Percentiles rank a stretch among this genome's conserved stretches.
These are phyloP conservation scores for Musa acuminata DNA, from an alignment of 176 grass and related monocot species.

Conservation along the genomic window DNA sequence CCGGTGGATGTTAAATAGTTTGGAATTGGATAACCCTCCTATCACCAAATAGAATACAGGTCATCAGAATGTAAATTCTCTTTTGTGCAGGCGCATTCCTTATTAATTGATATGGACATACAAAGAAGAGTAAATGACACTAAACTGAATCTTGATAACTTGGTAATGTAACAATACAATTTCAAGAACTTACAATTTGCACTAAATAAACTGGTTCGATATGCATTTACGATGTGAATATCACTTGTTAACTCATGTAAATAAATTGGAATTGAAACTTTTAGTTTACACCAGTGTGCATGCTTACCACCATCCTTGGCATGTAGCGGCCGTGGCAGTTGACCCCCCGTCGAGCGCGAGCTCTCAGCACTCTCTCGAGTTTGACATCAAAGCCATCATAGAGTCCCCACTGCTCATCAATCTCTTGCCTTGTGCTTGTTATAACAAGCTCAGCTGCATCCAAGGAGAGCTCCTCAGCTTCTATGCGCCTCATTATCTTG, in stretches of 20 bases:
- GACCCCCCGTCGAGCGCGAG: conserved; percentile 45
- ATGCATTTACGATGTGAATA: too few species aligned
- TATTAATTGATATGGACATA: neutral
- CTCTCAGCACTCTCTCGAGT: conserved; percentile 71
- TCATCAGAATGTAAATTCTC: neutral
- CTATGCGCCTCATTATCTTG: conserved; percentile 94
- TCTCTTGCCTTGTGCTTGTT: conserved; percentile 95
- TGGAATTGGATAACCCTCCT: neutral
- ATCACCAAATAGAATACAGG: too few species aligned
- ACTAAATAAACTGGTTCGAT: too few species aligned
- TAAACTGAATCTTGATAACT: too few species aligned
- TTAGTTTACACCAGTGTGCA: neutral
- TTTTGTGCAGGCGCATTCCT: neutral
- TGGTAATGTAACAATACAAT: too few species aligned
- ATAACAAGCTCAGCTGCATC: conserved; percentile 88
- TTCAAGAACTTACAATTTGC: too few species aligned
- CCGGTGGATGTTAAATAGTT: neutral
- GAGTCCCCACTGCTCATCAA: conserved; percentile 94
- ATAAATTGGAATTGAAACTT: neutral
- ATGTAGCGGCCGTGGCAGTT: conserved; percentile 69
- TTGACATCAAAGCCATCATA: conserved; percentile 90
- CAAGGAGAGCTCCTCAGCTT: conserved; percentile 78
- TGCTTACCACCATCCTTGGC: conserved; percentile 89
- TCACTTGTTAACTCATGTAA: too few species aligned
- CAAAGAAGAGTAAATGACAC: neutral